Percentiles rank a stretch among this genome's conserved stretches.
Conservation (phyloP, 2,329 filamentous ascomycete species). For the Fusarium sp. region DNA sequence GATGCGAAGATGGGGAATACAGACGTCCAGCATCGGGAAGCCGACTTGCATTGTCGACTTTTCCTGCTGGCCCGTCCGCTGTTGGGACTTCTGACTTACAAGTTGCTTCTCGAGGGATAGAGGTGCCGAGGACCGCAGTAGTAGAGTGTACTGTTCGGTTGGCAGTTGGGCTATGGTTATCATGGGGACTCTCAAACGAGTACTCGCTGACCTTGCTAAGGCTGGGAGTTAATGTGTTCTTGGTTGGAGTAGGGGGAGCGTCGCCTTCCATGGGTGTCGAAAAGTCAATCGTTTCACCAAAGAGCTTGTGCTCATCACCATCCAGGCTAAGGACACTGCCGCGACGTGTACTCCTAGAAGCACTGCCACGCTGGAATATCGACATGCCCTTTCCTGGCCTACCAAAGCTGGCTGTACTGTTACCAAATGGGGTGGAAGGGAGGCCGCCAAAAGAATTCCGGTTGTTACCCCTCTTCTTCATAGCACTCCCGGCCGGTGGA, state of each 20-base stretch:
- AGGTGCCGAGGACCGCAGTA: constrained; percentile 52
- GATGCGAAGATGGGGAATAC: constrained; percentile 44
- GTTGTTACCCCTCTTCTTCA: constrained; percentile 68
- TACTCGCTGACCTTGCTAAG: constrained; percentile 49
- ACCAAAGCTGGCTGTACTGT: constrained; percentile 60
- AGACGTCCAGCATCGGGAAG: constrained; percentile 45
- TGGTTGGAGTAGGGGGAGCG: constrained; percentile 93
- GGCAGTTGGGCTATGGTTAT: constrained; percentile 51
- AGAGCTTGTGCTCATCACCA: constrained; percentile 71
- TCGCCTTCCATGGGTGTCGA: constrained; percentile 58
- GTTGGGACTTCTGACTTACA: constrained; percentile 54
- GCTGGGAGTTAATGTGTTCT: constrained; percentile 63
- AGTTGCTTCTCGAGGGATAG: constrained; percentile 49
- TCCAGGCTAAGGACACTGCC: constrained; percentile 84
- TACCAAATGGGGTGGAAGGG: constrained; percentile 83
- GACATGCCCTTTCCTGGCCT: constrained; percentile 68
- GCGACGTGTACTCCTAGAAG: constrained; percentile 55
- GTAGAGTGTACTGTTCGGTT: constrained; percentile 54
- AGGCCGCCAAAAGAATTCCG: constrained; percentile 76
- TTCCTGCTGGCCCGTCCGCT: constrained; percentile 18
- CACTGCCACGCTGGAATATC: constrained; percentile 68
- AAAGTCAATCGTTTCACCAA: constrained; percentile 44
- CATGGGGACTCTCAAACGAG: constrained; percentile 50
- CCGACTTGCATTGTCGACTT: constrained; percentile 19
- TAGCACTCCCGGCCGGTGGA: constrained; percentile 63